Base-by-base conservation (phyloP, 1,139 yeast genomes). In the Saccharomycopsis phalli region DNA sequence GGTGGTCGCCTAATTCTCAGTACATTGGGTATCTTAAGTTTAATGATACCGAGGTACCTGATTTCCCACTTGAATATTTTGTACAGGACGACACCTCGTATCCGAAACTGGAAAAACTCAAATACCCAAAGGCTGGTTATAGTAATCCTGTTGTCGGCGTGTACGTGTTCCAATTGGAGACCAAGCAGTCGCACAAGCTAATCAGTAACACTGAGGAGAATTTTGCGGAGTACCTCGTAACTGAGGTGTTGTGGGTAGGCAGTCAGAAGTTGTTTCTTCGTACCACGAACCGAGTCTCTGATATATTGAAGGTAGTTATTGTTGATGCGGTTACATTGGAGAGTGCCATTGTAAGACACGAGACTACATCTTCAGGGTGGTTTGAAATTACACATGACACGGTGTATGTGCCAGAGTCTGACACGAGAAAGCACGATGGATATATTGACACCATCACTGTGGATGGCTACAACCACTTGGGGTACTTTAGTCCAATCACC, bases 81-180 rank as follows among this genome's bases (percentile, higher is more conserved):
- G 74, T 79, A 8, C 78, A 76, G 47, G 36, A 54, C 35, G 53
- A 60, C 17, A 65, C 68, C 38, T 73, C 76, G 31, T 91, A 91
- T 56, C 97, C 98, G 0, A 67, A 69, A 23, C 53, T 73, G 42
- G 63, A 65, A 29, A 57, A 63, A 4, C 64, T 91, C 49, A 86
- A 82, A 56, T 93, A 91, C 56, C 97, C 98, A 11, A 93, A 91
- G 56, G 87, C 96, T 4, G 98, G 97, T 0, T 73, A 73, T n/a
- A 56, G 70, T 2, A 84, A 82, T 52, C 97, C 98, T 0, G 53
- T 58, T 10, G 76, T 81, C 1, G 62, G 66, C 19, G 55, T 88
- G 31, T 61, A 65, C 45, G 53, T 64, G 14, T 65, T 57, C 46
- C 52, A 55, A 37, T 42, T 61, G 17, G 51, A 58, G 23, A 46